phyloP scores from a whole-genome alignment of 768 basidiomycete genomes.

The Peribolospora baueri region DNA sequence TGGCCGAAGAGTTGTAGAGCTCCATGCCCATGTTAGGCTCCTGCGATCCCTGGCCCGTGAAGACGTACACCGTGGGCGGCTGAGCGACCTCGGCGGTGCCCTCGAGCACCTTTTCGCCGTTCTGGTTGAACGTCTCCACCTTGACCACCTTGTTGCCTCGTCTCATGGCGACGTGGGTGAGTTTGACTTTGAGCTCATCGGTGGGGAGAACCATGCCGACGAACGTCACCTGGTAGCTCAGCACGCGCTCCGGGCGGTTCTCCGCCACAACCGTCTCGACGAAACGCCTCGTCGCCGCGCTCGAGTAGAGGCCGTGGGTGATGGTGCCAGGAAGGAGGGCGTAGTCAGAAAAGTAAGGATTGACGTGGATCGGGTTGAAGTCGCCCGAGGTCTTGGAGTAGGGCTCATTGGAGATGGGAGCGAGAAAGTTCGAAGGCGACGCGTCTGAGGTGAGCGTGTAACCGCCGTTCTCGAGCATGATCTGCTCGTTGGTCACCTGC shows the following conservation, averaged over 20 bases:
- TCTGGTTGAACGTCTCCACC: slow-evolving; percentile 58
- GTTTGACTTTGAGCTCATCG: slow-evolving; percentile 59
- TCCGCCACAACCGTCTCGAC: slow-evolving; percentile 85
- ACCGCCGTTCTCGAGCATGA: slow-evolving; percentile 58
- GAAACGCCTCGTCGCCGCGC: slow-evolving; percentile 74
- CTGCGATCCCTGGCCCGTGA: slow-evolving; percentile 95
- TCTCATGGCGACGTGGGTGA: slow-evolving; percentile 67
- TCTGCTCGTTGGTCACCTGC: slow-evolving; percentile 43
- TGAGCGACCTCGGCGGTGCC: slow-evolving; percentile 86
- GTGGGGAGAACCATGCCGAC: slow-evolving; percentile 91
- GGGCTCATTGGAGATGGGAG: slow-evolving; percentile 79
- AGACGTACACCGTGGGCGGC: slow-evolving; percentile 74
- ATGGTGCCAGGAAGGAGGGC: slow-evolving; percentile 86
- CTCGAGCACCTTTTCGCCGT: slow-evolving; percentile 72
- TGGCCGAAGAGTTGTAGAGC: slow-evolving; percentile 71
- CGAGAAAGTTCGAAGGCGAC: slow-evolving; percentile 40
- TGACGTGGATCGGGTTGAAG: slow-evolving; percentile 96
- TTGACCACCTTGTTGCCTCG: slow-evolving; percentile 80
- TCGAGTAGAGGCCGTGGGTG: slow-evolving; percentile 92
- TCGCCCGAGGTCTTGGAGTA: slow-evolving; percentile 92
- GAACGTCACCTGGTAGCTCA: slow-evolving; percentile 77
- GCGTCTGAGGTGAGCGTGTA: slow-evolving; percentile 52
- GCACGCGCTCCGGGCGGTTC: slow-evolving; percentile 71
- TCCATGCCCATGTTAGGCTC: slow-evolving; percentile 99
- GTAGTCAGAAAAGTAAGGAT: slow-evolving; percentile 90